Percentiles rank a stretch among this genome's conserved stretches.
Conservation (phyloP, 2,329 filamentous ascomycete species). For the Talaromyces sp. region DNA sequence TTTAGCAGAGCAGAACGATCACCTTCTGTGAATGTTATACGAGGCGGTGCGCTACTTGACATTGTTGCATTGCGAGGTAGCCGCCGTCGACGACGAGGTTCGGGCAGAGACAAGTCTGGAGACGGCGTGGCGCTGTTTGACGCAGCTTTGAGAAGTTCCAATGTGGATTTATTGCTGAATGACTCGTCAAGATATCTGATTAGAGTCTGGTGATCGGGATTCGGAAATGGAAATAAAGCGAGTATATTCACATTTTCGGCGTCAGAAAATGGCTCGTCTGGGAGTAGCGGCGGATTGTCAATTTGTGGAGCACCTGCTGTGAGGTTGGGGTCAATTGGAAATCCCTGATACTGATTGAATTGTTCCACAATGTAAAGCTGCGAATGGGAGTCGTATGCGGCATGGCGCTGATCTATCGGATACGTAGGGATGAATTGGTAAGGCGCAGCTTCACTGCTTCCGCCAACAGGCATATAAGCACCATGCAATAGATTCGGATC, state of each 20-base stretch:
- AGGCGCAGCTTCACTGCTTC: neutral
- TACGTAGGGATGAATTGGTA: slow-evolving; percentile 8
- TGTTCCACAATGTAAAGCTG: slow-evolving; percentile 10
- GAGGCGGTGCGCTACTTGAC: neutral
- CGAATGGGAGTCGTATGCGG: slow-evolving; percentile 6
- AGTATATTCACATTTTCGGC: slow-evolving; percentile 14
- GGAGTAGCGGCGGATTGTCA: neutral
- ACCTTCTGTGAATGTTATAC: slow-evolving; percentile 16
- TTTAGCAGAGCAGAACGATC: slow-evolving; percentile 15
- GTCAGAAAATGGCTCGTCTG: neutral
- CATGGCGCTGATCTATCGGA: slow-evolving; percentile 8
- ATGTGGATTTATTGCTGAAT: neutral
- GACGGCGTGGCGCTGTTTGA: neutral
- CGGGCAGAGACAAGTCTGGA: neutral
- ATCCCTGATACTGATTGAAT: slow-evolving; percentile 10
- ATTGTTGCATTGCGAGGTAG: slow-evolving; percentile 5
- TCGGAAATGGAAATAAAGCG: slow-evolving; percentile 11
- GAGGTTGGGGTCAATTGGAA: slow-evolving; percentile 16
- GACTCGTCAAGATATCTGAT: slow-evolving; percentile 4
- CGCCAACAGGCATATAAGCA: neutral
- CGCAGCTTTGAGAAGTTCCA: neutral
- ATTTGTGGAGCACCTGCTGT: slow-evolving; percentile 1
- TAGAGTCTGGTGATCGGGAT: slow-evolving; percentile 5
- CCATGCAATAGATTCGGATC: slow-evolving; percentile 11
- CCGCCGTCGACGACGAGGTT: slow-evolving; percentile 4